Base-by-base conservation (phyloP, 2,329 filamentous ascomycete genomes). In the Trichoderma koningii region DNA sequence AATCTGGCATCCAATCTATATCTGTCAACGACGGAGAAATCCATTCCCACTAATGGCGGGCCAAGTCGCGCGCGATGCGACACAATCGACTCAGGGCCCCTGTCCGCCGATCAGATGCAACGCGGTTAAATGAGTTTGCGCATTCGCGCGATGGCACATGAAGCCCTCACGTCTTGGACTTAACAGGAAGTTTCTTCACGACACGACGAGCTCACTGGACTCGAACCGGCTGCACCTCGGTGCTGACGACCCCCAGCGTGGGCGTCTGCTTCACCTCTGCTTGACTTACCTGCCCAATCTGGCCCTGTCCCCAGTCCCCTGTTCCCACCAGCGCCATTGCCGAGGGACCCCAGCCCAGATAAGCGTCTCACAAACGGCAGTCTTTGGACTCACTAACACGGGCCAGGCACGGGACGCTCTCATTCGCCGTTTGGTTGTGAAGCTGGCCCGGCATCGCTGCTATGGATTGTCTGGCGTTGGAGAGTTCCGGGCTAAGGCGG, bases 31-130 rank as follows among this genome's bases (percentile, higher is more conserved):
- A 47, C 64, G 64, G 64, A 66, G 41, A 56, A 66, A 66, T 30
- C n/a, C 50, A 66, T 42, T 66, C 64, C 64, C 64, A 63, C 64
- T 50, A 63, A 63, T 66, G 23, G 41, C n/a, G 15, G 63, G 28
- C 30, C 30, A 19, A 19, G 5, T 55, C 51, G 19, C 30, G 52
- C 50, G 42, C 12, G n/a, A 64, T 55, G 52, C 61, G 41, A 55
- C 61, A 12, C 30, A 41, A 56, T 56, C 61, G 51, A 41, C 26
- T 12, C 45, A 19, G 21, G 57, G 57, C 23, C n/a, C 47, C 28
- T n/a, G 21, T 19, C 47, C 38, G 42, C 14, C 30, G 47, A 61
- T 61, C 47, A 48, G 47, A 52, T 61, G 57, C 48, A 61, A 52
- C 57, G 17, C 57, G 57, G 47, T 19, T 61, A 61, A 52, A 61